A percentile compares a stretch with the other conserved stretches of the same genome.
These are phyloP conservation scores for Trichophyton verrucosum DNA, from an alignment of 2,329 filamentous ascomycete genomes.

Conservation along the genomic window DNA sequence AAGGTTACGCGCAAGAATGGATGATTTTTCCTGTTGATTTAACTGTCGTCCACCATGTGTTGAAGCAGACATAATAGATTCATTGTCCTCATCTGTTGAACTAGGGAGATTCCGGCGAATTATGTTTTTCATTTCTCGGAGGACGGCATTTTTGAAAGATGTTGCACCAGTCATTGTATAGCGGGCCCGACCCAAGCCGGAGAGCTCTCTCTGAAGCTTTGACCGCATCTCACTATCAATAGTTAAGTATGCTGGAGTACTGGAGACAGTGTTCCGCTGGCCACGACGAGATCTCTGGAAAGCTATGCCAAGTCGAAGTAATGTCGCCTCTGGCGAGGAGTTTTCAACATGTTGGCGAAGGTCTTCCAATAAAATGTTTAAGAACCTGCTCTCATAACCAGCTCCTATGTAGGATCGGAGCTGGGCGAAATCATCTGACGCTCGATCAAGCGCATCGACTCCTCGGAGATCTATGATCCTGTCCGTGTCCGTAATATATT, in stretches of 20 bases:
- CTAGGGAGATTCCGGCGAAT: slow-evolving; percentile 79
- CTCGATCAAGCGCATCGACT: slow-evolving; percentile 66
- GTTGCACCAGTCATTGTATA: slow-evolving; percentile 71
- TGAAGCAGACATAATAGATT: slow-evolving; percentile 75
- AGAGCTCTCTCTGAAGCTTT: slow-evolving; percentile 57
- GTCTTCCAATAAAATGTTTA: slow-evolving; percentile 65
- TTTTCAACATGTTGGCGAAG: slow-evolving; percentile 65
- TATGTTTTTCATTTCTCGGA: slow-evolving; percentile 74
- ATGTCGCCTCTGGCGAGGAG: slow-evolving; percentile 58
- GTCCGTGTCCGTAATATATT: slow-evolving; percentile 17
- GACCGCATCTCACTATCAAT: slow-evolving; percentile 58
- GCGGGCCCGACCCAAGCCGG: slow-evolving; percentile 68
- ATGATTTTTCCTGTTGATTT: slow-evolving; percentile 78
- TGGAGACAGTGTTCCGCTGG: slow-evolving; percentile 53
- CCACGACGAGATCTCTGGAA: slow-evolving; percentile 59
- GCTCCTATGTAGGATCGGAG: slow-evolving; percentile 73
- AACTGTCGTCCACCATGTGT: slow-evolving; percentile 58
- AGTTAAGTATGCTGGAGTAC: slow-evolving; percentile 65
- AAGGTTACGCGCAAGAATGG: slow-evolving; percentile 75
- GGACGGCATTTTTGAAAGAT: slow-evolving; percentile 68
- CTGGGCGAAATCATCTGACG: slow-evolving; percentile 62
- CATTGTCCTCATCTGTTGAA: slow-evolving; percentile 85
- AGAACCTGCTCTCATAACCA: slow-evolving; percentile 70
- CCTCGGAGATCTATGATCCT: slow-evolving; percentile 57
- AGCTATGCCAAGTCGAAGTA: slow-evolving; percentile 73